These are phyloP conservation scores for Malus domestica DNA, from an alignment of 306 rosid genomes.

Conservation along the genomic window ASM211411v1 NC_041790.1:36587001-36587500, in stretches of 20 bases:
- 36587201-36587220: conserved; percentile 11
- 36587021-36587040: not conserved
- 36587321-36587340: conserved; percentile 61
- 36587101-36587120: no score
- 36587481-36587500: conserved; percentile 91
- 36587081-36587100: not conserved
- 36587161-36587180: not conserved
- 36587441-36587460: conserved; percentile 72
- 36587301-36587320: conserved; percentile 63
- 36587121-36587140: not conserved
- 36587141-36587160: not conserved
- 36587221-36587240: conserved; percentile 42
- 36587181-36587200: not conserved
- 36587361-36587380: conserved; percentile 2
- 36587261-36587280: conserved; percentile 82
- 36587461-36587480: conserved; percentile 61
- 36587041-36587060: not conserved
- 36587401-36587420: conserved; percentile 44
- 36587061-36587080: not conserved
- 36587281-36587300: conserved; percentile 64
- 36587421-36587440: conserved; percentile 86
- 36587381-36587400: conserved; percentile 10
- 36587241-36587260: conserved; percentile 99
- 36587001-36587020: not conserved
- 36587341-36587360: conserved; percentile 43